These are phyloP conservation scores for Vaccinium macrocarpon DNA, from an alignment of 148 eudicot species.

Conservation along the genomic window DNA sequence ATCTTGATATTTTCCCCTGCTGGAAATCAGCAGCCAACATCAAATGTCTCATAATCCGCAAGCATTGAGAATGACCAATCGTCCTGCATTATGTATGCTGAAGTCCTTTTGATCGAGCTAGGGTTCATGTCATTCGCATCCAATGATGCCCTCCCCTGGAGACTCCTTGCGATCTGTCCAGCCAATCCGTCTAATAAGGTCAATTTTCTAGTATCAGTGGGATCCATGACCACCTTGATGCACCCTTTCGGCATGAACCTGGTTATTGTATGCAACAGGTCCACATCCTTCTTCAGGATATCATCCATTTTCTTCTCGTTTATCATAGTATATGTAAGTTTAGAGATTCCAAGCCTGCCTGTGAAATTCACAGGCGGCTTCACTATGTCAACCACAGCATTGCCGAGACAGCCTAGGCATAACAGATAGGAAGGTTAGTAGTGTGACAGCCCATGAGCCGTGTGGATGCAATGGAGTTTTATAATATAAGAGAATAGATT, in stretches of 20 bases:
- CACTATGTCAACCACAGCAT: conserved; percentile 32
- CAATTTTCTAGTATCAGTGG: conserved; percentile 50
- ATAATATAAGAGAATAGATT: too few species aligned
- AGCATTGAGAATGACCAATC: too few species aligned
- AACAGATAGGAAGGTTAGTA: conserved; percentile 3
- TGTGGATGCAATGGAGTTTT: too few species aligned
- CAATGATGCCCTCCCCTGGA: conserved; percentile 31
- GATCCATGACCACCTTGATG: conserved; percentile 48
- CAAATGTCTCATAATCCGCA: conserved; percentile 37
- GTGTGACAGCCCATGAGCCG: too few species aligned
- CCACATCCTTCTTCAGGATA: conserved; percentile 31
- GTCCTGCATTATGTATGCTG: conserved; percentile 47
- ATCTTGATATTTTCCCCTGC: conserved; percentile 29
- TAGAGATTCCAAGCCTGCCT: conserved; percentile 37
- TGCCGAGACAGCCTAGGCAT: conserved; percentile 11
- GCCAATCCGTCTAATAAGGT: conserved; percentile 44
- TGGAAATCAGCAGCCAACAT: conserved; percentile 54
- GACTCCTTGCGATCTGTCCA: conserved; percentile 44
- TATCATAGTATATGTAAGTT: conserved; percentile 31
- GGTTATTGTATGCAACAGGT: conserved; percentile 33
- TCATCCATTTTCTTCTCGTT: conserved; percentile 31
- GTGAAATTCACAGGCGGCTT: conserved; percentile 30
- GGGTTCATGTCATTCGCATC: conserved; percentile 40
- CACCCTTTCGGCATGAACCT: conserved; percentile 47
- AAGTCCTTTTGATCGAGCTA: conserved; percentile 44